Base-by-base conservation (phyloP, 768 basidiomycete species). In the Leucocoprinus sp. region DNA sequence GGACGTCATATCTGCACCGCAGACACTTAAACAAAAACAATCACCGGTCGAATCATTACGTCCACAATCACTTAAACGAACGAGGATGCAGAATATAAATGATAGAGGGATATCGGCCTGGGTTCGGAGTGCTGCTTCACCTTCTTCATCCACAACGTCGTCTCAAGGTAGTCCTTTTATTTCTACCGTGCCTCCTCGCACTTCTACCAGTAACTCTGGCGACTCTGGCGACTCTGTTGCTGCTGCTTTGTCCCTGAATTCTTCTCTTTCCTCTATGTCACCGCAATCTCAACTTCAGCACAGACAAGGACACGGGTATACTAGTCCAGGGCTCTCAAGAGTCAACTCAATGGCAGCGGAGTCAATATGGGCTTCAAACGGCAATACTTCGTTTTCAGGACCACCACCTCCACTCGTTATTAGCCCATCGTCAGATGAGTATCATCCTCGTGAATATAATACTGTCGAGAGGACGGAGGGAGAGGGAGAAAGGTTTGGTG, bases 401-500 rank as follows among this genome's bases (percentile, higher is more conserved):
- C 62, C 64, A 44, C 34, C 43, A 21, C 62, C 64, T 45, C 43
- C 43, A 12, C 12, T 37, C 18, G 43, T 31, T 19, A n/a, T 36
- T 18, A 35, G 43, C 18, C 34, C 23, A 17, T 27, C 26, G 26
- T 27, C 26, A 11, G 11, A 27, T 11, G 26, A 27, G 26, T 27
- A 27, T 27, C 26, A 27, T 11, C 52, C 52, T 38, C 47, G 54
- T 29, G 64, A 65, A 37, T 55, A 56, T n/a, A n/a, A n/a, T n/a
- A n/a, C n/a, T n/a, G n/a, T n/a, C n/a, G n/a, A n/a, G 17, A 45
- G 48, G 33, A 34, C 37, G 8, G 46, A 39, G 50, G 42, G 43
- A 49, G 43, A 54, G 52, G 67, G 68, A 51, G 80, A 75, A 57
- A 82, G 76, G 58, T 90, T 78, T 60, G 84, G 80, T 33, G 91